These are phyloP conservation scores for Saccharomyces hybrid DNA, from an alignment of 1,139 yeast species.

Conservation along the genomic window DNA sequence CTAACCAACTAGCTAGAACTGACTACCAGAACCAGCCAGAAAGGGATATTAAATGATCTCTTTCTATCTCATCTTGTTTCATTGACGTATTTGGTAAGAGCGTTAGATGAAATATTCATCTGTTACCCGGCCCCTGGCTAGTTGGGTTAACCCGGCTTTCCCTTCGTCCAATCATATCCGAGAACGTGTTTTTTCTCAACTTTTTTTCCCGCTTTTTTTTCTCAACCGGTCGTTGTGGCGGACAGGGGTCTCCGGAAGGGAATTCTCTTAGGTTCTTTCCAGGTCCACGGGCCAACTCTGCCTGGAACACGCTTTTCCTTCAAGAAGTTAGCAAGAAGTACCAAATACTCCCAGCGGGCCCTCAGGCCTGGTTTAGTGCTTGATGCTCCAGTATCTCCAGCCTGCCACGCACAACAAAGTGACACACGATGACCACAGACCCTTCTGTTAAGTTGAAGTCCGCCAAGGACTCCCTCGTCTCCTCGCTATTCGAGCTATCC, in stretches of 20 bases:
- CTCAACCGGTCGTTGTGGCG: neutral
- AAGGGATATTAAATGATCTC: too few relatives aligned
- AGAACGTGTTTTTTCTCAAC: neutral
- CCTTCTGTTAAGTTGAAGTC: conserved; percentile 26
- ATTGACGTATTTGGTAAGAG: too few relatives aligned
- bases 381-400: neutral
- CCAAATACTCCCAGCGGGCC: neutral
- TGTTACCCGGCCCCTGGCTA: neutral
- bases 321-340: conserved; percentile 1
- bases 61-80: neutral
- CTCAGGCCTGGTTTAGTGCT: neutral
- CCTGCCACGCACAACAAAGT: neutral
- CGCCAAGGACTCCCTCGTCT: conserved; percentile 44
- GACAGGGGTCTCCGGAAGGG: neutral
- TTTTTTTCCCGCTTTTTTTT: neutral
- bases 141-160: neutral
- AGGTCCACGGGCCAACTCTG: neutral
- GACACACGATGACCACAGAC: conserved; percentile 19
- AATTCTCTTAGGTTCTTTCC: neutral
- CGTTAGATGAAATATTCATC: neutral
- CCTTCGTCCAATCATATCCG: neutral
- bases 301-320: neutral
- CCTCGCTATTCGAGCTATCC: conserved; percentile 70
- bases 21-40: too few relatives aligned
- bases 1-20: too few relatives aligned